phyloP scores from a whole-genome alignment of 2,329 filamentous ascomycete genomes.

The Fusarium xylarioides region DNA sequence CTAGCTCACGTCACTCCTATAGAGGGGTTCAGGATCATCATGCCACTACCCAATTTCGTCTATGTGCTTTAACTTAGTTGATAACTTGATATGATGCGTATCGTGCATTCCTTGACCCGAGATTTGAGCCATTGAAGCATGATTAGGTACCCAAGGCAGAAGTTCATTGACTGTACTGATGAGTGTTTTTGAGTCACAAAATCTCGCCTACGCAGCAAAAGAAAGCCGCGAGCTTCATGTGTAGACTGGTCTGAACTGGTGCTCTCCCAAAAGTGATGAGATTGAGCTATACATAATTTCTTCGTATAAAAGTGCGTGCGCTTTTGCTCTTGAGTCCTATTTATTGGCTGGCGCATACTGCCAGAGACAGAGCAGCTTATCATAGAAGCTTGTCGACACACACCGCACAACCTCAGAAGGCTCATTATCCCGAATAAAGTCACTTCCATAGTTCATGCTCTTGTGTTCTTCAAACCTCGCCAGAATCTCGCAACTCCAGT shows the following conservation, averaged over 20 bases:
- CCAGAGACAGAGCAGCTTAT: conserved; percentile 76
- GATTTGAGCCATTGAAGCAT: not conserved
- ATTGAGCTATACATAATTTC: not conserved
- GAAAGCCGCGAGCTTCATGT: not conserved
- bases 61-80: conserved; percentile 1
- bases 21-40: conserved; percentile 18
- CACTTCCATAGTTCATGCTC: conserved; percentile 95
- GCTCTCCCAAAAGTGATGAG: not conserved
- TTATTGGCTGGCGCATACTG: conserved; percentile 40
- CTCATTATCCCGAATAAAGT: conserved; percentile 61
- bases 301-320: not conserved
- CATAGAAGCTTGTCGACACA: conserved; percentile 81
- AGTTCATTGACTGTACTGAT: not conserved
- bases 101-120: not conserved
- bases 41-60: conserved; percentile 15
- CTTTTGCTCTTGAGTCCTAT: not conserved
- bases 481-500: conserved; percentile 71
- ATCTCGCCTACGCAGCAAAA: not conserved
- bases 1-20: conserved; percentile 17
- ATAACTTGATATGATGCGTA: not conserved
- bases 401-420: conserved; percentile 51
- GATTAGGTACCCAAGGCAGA: not conserved
- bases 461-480: conserved; percentile 83
- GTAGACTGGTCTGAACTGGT: not conserved
- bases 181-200: not conserved